A percentile compares a stretch with the other conserved stretches of the same genome.
Evolutionary conservation across 148 eudicot genomes (phyloP).

Genomic region (Selenicereus undatus): DNA sequence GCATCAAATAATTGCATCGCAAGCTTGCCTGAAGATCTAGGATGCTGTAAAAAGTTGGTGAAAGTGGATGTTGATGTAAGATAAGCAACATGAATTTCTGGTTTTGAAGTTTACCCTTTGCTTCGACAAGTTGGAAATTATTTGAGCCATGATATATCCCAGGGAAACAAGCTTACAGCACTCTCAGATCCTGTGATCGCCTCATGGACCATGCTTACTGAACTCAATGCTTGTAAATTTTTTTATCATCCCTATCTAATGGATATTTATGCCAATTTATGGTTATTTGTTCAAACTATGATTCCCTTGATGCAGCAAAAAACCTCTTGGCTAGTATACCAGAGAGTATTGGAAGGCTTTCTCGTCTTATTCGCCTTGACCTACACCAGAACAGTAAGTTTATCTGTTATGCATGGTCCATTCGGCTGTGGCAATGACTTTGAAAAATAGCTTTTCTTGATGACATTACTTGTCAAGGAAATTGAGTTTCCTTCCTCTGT

Average conservation of each 20-base stretch:
- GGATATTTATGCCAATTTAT: constrained; percentile 2
- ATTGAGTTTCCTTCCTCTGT: background rate
- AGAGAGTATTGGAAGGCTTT: constrained; percentile 74
- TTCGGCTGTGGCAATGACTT: background rate
- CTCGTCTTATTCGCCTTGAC: constrained; percentile 82
- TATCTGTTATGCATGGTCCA: background rate
- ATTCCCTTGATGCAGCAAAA: constrained; percentile 49
- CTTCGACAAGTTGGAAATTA: background rate
- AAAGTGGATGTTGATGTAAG: constrained; percentile 88
- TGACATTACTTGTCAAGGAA: background rate
- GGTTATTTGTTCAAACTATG: background rate
- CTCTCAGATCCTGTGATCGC: constrained; percentile 59
- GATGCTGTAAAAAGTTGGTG: constrained; percentile 56
- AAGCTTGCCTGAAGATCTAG: constrained; percentile 78
- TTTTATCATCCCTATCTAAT: background rate
- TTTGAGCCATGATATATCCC: constrained; percentile 17
- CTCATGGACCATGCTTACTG: constrained; percentile 78
- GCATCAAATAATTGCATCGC: constrained; percentile 77
- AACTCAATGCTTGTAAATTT: constrained; percentile 72
- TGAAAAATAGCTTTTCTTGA: background rate
- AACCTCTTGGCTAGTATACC: constrained; percentile 70
- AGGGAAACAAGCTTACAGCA: constrained; percentile 84
- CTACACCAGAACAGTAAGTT: constrained; percentile 89
- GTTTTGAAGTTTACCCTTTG: background rate
- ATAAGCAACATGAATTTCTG: constrained; percentile 3